Evolutionary conservation across 75 land plant genomes (phyloP).

Genomic region (Pinus albicaulis): DNA sequence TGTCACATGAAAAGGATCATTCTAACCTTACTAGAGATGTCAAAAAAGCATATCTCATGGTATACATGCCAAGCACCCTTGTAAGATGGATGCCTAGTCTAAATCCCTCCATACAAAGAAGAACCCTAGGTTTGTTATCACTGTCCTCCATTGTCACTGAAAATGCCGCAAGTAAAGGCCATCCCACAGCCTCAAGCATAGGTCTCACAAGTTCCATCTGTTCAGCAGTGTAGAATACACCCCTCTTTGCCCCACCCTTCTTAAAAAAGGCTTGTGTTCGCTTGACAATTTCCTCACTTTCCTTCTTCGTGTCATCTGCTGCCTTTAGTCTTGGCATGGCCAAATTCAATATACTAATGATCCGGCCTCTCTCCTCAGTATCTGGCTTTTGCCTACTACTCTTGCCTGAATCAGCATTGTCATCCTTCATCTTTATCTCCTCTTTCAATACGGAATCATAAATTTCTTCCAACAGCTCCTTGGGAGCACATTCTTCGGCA

Average conservation of each 20-base stretch:
- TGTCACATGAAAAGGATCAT: not conserved
- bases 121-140: slow-evolving; percentile 81
- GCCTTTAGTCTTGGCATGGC: slow-evolving; percentile 66
- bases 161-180: slow-evolving; percentile 97
- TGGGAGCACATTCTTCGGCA: slow-evolving; percentile 78
- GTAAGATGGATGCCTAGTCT: slow-evolving; percentile 84
- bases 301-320: slow-evolving; percentile 59
- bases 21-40: slow-evolving; percentile 85
- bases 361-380: slow-evolving; percentile 64
- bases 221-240: slow-evolving; percentile 74
- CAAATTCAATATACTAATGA: slow-evolving; percentile 79
- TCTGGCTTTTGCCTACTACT: slow-evolving; percentile 49
- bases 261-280: slow-evolving; percentile 74
- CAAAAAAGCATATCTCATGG: slow-evolving; percentile 97
- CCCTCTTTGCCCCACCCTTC: slow-evolving; percentile 72
- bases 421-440: slow-evolving; percentile 95
- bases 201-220: slow-evolving; percentile 80
- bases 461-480: slow-evolving; percentile 86
- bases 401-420: slow-evolving; percentile 26
- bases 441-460: slow-evolving; percentile 94
- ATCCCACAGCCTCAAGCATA: slow-evolving; percentile 98
- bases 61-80: slow-evolving; percentile 92
- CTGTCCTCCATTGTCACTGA: slow-evolving; percentile 97
- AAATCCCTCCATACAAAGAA: slow-evolving; percentile 95
- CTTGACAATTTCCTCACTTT: slow-evolving; percentile 81